Conservation (phyloP, 331 rosid species). For the Stylosanthes scabra region DNA sequence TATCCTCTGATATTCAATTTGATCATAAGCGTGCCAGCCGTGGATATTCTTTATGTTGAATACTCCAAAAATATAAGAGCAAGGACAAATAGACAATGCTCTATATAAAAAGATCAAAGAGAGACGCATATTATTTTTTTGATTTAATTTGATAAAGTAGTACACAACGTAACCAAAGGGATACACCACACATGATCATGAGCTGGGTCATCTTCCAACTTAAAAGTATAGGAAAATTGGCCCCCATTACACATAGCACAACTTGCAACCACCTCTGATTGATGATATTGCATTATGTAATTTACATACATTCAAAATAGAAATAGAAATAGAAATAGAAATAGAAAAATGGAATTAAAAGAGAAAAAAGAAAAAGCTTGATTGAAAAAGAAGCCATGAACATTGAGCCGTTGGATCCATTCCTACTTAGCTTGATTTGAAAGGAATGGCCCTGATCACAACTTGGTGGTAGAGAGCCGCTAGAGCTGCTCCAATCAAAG, state of each 20-base stretch:
- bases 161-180: conserved; percentile 15
- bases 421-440: conserved; percentile 48
- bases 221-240: conserved; percentile 42
- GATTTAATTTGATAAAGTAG: no score
- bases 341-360: neutral
- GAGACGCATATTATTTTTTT: no score
- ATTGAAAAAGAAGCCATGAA: neutral
- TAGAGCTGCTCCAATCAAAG: conserved; percentile 69
- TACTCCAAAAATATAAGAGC: no score
- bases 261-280: conserved; percentile 7
- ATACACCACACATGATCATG: conserved; percentile 35
- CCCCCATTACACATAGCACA: conserved; percentile 34
- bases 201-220: conserved; percentile 37
- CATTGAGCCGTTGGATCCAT: neutral
- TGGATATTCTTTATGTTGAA: no score
- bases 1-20: no score
- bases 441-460: conserved; percentile 72
- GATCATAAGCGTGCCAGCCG: no score
- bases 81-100: no score
- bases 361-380: neutral
- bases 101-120: no score
- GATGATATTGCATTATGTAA: conserved; percentile 21
- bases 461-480: conserved; percentile 72
- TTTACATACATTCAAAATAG: conserved; percentile 38
- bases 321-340: neutral